Conservation (phyloP, 2,329 filamentous ascomycete genomes). For the Claviceps maximensis region DNA sequence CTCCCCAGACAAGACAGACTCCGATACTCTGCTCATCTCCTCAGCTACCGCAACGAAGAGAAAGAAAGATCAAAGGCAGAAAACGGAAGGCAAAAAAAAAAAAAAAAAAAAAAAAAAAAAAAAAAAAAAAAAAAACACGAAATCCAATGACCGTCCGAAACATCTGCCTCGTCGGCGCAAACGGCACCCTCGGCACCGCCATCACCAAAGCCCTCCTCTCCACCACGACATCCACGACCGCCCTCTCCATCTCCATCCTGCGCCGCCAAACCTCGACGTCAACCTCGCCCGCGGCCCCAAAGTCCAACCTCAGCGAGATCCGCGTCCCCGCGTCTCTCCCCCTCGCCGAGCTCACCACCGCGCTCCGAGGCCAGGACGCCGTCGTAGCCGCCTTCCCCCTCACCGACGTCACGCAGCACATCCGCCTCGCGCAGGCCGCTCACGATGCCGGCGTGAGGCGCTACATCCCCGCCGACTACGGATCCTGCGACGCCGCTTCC, state of each 20-base stretch:
- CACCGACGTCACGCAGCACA: constrained; percentile 29
- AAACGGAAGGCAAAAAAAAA: not conserved
- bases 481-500: constrained; percentile 23
- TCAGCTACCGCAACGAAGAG: not conserved
- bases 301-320: constrained; percentile 11
- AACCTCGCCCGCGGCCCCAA: constrained; percentile 11
- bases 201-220: constrained; percentile 24
- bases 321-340: constrained; percentile 17
- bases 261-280: constrained; percentile 29
- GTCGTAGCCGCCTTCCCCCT: constrained; percentile 30
- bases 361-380: constrained; percentile 43
- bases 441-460: constrained; percentile 45
- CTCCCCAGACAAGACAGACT: too few species aligned
- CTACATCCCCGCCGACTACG: constrained; percentile 49
- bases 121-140: not conserved
- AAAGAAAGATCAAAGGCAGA: not conserved
- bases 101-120: not conserved
- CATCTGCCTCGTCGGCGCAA: constrained; percentile 22
- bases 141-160: constrained; percentile 13
- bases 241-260: constrained; percentile 40
- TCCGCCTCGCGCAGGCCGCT: constrained; percentile 43
- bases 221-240: constrained; percentile 14
- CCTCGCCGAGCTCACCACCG: constrained; percentile 27
- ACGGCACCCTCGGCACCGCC: constrained; percentile 26
- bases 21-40: too few species aligned